phyloP scores from a whole-genome alignment of 164 flowering plant genomes.

The Protea cynaroides region DNA sequence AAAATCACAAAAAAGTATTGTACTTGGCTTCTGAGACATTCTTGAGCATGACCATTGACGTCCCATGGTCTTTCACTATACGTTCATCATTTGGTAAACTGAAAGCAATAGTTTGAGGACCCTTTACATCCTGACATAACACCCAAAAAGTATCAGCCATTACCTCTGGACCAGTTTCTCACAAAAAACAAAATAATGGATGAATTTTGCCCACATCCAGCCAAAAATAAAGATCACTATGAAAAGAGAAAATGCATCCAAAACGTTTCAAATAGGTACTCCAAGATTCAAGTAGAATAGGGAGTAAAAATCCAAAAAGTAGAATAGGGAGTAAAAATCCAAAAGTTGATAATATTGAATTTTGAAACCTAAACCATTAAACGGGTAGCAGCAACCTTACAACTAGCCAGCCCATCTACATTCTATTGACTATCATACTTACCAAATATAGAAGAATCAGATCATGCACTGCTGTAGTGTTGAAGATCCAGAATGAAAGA shows the following conservation, averaged over 20 bases:
- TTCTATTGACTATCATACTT: no score
- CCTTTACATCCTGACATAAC: constrained; percentile 75
- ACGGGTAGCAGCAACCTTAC: no score
- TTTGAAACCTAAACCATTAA: no score
- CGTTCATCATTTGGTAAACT: constrained; percentile 97
- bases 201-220: not conserved
- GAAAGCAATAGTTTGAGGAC: constrained; percentile 96
- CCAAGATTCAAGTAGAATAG: no score
- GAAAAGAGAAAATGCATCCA: not conserved
- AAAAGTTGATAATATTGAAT: no score
- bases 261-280: no score
- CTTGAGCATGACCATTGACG: constrained; percentile 96
- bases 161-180: not conserved
- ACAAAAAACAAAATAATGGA: not conserved
- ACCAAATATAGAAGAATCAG: no score
- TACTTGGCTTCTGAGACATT: constrained; percentile 98
- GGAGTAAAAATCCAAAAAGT: no score
- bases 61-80: constrained; percentile 87
- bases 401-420: no score
- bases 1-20: constrained; percentile 2
- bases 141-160: not conserved
- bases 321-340: no score
- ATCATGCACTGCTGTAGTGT: no score
- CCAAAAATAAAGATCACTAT: not conserved
- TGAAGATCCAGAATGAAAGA: no score